Evolutionary conservation across 768 basidiomycete species (phyloP).

Genomic region (Leccinum obscurum): DNA sequence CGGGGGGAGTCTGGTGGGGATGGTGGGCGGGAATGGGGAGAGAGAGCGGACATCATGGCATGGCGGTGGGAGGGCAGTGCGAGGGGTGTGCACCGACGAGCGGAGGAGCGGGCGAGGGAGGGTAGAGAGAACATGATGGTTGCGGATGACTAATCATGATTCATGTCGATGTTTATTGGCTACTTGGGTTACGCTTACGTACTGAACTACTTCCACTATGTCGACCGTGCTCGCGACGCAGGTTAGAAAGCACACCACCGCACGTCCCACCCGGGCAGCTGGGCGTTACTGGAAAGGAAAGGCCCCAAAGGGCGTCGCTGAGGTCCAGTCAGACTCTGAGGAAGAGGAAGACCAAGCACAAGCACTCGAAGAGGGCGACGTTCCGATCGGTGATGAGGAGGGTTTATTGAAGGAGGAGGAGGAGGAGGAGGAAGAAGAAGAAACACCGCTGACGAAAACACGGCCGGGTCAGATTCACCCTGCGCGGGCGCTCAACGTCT

Average conservation of each 20-base stretch:
- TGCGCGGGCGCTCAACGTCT: conserved; percentile 64
- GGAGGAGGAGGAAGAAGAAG: conserved; percentile 48
- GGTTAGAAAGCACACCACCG: conserved; percentile 69
- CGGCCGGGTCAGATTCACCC: conserved; percentile 35
- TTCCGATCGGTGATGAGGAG: conserved; percentile 58
- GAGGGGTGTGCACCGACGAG: neutral
- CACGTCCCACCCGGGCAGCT: conserved; percentile 75
- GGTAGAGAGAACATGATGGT: conserved; percentile 27
- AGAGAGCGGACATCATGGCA: conserved; percentile 69
- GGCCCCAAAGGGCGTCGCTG: conserved; percentile 71
- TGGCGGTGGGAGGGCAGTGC: conserved; percentile 38
- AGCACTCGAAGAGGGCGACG: conserved; percentile 52
- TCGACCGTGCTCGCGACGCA: conserved; percentile 36
- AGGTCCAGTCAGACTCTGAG: conserved; percentile 64
- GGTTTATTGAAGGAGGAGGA: conserved; percentile 43
- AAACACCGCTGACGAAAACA: conserved; percentile 43
- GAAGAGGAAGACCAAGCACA: conserved; percentile 52
- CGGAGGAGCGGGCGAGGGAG: conserved; percentile 16
- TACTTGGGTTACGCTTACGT: conserved; percentile 15
- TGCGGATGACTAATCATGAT: conserved; percentile 21
- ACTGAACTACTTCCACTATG: conserved; percentile 3
- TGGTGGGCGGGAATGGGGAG: conserved; percentile 32
- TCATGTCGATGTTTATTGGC: conserved; percentile 15
- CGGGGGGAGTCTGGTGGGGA: conserved; percentile 21
- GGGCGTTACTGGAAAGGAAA: conserved; percentile 92